These are phyloP conservation scores for Xylariaceae sp. DNA, from an alignment of 2,329 filamentous ascomycete species.

Conservation along the genomic window DNA sequence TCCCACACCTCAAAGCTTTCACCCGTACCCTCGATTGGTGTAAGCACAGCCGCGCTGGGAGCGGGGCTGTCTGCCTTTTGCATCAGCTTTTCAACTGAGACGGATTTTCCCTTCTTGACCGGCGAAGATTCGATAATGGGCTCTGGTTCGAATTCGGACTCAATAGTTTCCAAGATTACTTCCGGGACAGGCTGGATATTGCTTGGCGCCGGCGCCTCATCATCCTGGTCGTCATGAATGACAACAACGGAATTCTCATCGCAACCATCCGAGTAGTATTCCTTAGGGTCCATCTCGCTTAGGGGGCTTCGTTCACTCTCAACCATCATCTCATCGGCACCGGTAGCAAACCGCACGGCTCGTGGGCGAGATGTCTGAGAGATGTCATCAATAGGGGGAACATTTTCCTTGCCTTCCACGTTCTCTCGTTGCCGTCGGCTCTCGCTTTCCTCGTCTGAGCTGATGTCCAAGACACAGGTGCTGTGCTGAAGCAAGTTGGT, in stretches of 20 bases:
- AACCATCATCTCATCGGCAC: slow-evolving; percentile 50
- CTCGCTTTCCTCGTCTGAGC: slow-evolving; percentile 73
- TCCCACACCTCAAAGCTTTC: slow-evolving; percentile 66
- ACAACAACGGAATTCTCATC: slow-evolving; percentile 58
- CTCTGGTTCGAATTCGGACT: background rate
- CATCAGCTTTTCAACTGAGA: slow-evolving; percentile 37
- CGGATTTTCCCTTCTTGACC: slow-evolving; percentile 19
- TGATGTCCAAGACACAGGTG: slow-evolving; percentile 80
- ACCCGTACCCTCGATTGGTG: slow-evolving; percentile 53
- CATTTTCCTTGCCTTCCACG: slow-evolving; percentile 80
- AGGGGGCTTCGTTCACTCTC: slow-evolving; percentile 62
- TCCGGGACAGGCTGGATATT: slow-evolving; percentile 28
- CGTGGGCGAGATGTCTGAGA: slow-evolving; percentile 47
- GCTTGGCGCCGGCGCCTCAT: slow-evolving; percentile 26
- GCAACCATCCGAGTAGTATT: slow-evolving; percentile 63
- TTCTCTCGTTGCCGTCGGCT: slow-evolving; percentile 46
- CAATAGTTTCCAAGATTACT: slow-evolving; percentile 21
- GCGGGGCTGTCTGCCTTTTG: slow-evolving; percentile 32
- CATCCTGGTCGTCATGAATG: slow-evolving; percentile 55
- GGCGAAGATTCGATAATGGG: background rate
- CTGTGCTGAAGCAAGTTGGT: slow-evolving; percentile 90
- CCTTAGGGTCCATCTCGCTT: slow-evolving; percentile 59
- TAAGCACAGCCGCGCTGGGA: slow-evolving; percentile 43
- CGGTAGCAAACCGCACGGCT: slow-evolving; percentile 30
- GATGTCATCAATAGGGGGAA: slow-evolving; percentile 66